A percentile compares a stretch with the other conserved stretches of the same genome.
These are phyloP conservation scores for Ophiognomonia clavigignenti-juglandacearum DNA, from an alignment of 2,329 filamentous ascomycete species.

Conservation along the genomic window DNA sequence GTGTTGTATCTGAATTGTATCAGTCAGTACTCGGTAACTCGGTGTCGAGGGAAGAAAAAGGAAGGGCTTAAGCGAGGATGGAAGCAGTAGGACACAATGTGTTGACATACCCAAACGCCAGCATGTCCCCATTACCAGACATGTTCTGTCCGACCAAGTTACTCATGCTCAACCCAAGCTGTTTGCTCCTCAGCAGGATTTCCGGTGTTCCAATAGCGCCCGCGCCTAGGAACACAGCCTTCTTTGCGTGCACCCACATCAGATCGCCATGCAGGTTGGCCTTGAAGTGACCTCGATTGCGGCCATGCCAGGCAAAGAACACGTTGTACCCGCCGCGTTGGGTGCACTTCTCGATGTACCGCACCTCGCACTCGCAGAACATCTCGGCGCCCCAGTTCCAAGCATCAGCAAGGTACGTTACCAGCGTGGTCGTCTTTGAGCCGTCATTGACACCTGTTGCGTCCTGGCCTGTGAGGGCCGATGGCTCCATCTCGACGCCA, in stretches of 20 bases:
- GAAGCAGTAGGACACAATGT: slow-evolving; percentile 19
- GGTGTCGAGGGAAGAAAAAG: background rate
- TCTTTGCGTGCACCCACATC: slow-evolving; percentile 63
- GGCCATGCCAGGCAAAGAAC: slow-evolving; percentile 61
- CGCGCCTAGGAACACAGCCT: slow-evolving; percentile 62
- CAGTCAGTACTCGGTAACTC: slow-evolving; percentile 12
- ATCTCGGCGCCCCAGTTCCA: slow-evolving; percentile 71
- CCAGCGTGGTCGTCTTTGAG: slow-evolving; percentile 60
- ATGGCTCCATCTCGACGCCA: slow-evolving; percentile 60
- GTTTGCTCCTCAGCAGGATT: slow-evolving; percentile 56
- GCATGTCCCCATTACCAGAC: slow-evolving; percentile 63
- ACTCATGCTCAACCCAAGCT: slow-evolving; percentile 54
- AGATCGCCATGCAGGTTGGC: slow-evolving; percentile 52
- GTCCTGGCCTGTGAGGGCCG: slow-evolving; percentile 57
- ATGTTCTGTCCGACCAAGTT: slow-evolving; percentile 53
- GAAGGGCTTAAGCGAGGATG: too few species aligned
- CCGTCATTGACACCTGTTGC: slow-evolving; percentile 62
- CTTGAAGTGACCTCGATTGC: slow-evolving; percentile 50
- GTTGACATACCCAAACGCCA: slow-evolving; percentile 60
- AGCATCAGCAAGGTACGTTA: slow-evolving; percentile 64
- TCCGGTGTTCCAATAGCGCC: slow-evolving; percentile 62
- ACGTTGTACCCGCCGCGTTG: slow-evolving; percentile 53
- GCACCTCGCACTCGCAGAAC: slow-evolving; percentile 65
- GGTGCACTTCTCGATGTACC: slow-evolving; percentile 51
- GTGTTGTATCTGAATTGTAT: slow-evolving; percentile 50